phyloP scores from a whole-genome alignment of 768 basidiomycete genomes.

The Podaxis rugospora region DNA sequence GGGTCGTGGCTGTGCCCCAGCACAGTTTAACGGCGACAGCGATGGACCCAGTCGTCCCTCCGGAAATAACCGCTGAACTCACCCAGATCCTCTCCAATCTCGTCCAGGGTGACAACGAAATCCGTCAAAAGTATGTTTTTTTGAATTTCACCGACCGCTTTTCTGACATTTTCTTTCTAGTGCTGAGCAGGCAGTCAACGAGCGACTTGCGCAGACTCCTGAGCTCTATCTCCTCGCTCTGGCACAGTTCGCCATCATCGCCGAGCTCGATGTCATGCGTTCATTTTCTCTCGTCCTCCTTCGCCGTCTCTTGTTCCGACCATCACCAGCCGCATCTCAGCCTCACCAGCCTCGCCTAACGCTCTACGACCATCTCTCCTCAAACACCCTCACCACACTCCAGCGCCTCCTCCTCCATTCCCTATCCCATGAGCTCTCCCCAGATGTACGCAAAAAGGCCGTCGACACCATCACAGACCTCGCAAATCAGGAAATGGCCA shows the following conservation, averaged over 20 bases:
- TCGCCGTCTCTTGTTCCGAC: constrained; percentile 71
- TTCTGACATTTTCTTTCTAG: constrained; percentile 24
- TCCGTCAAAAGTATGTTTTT: constrained; percentile 57
- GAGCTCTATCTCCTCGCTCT: constrained; percentile 77
- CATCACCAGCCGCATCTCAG: constrained; percentile 30
- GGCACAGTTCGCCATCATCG: constrained; percentile 71
- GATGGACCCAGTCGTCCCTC: constrained; percentile 51
- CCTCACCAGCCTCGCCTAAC: constrained; percentile 34
- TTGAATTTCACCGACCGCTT: neutral
- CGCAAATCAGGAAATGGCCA: constrained; percentile 67
- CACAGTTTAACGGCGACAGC: neutral
- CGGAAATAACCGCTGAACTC: constrained; percentile 70
- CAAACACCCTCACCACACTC: constrained; percentile 59
- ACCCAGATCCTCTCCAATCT: constrained; percentile 85
- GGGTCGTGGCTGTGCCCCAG: neutral
- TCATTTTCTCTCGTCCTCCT: constrained; percentile 81
- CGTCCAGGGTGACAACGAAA: constrained; percentile 79
- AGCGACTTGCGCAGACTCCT: constrained; percentile 71
- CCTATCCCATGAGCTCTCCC: constrained; percentile 54
- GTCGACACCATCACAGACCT: constrained; percentile 77
- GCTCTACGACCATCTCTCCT: constrained; percentile 73
- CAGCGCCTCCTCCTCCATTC: constrained; percentile 72
- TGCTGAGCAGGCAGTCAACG: constrained; percentile 80
- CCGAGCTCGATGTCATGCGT: constrained; percentile 83
- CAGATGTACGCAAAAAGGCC: constrained; percentile 61